Evolutionary conservation across 805 yeast genomes (phyloP).

Genomic region (Myxozyma melibiosi): DNA sequence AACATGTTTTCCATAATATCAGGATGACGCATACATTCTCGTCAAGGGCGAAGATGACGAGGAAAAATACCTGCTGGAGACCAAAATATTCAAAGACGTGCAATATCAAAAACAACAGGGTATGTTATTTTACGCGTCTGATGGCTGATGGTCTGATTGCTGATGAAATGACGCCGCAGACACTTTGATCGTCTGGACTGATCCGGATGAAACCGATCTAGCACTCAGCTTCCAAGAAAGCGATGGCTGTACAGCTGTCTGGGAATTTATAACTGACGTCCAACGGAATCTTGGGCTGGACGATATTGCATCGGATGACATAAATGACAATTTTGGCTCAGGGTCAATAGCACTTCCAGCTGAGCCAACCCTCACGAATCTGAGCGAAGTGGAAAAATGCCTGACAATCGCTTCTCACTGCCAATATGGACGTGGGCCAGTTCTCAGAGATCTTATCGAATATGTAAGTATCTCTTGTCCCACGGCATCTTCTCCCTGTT

Average conservation of each 20-base stretch:
- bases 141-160: too few species aligned
- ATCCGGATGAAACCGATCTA: constrained; percentile 56
- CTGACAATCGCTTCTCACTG: constrained; percentile 65
- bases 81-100: constrained; percentile 69
- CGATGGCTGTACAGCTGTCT: constrained; percentile 80
- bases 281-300: constrained; percentile 31
- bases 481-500: neutral
- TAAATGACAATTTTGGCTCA: constrained; percentile 77
- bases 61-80: constrained; percentile 60
- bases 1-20: neutral
- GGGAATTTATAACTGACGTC: constrained; percentile 43
- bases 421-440: constrained; percentile 61
- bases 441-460: constrained; percentile 58
- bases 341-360: constrained; percentile 69
- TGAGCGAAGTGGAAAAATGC: constrained; percentile 57
- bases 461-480: constrained; percentile 30
- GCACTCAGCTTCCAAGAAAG: constrained; percentile 92
- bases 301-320: constrained; percentile 48
- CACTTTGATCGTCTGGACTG: constrained; percentile 93
- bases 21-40: constrained; percentile 54
- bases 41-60: constrained; percentile 73
- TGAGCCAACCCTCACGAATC: constrained; percentile 53
- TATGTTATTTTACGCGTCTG: too few species aligned
- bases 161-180: too few species aligned
- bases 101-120: constrained; percentile 88